These are phyloP conservation scores for Plenodomus lindquistii DNA, from an alignment of 2,329 filamentous ascomycete genomes.

Conservation along the genomic window DNA sequence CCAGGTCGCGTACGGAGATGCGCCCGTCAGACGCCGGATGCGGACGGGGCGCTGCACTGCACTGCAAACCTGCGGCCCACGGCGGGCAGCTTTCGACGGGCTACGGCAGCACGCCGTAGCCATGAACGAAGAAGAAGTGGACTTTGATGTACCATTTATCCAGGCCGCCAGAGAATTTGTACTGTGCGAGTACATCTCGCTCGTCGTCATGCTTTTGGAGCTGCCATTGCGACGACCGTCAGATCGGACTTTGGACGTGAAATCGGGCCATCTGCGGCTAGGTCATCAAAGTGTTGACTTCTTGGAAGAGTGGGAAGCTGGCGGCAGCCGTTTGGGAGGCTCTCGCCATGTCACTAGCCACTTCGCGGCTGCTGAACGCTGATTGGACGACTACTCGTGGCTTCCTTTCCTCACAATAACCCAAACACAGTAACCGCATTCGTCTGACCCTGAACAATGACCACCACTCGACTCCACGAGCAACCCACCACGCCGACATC, in stretches of 20 bases:
- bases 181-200: not conserved
- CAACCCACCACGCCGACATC: not conserved
- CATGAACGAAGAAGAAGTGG: not conserved
- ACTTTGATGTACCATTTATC: not conserved
- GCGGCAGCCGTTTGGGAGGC: not conserved
- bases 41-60: not conserved
- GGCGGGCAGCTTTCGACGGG: too few species aligned
- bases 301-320: not conserved
- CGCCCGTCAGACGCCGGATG: not conserved
- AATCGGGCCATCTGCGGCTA: not conserved
- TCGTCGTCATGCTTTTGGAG: not conserved
- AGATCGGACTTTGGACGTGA: not conserved
- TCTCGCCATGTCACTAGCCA: not conserved
- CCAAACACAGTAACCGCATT: not conserved
- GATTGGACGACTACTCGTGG: not conserved
- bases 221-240: not conserved
- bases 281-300: not conserved
- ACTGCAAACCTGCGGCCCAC: too few species aligned
- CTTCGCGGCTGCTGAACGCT: not conserved
- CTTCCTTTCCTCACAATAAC: not conserved
- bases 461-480: not conserved
- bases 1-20: not conserved
- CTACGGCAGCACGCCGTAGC: not conserved
- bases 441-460: not conserved
- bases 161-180: not conserved